Evolutionary conservation across 768 basidiomycete genomes (phyloP).

Genomic region (button mushroom (Agaricus bisporus)): DNA sequence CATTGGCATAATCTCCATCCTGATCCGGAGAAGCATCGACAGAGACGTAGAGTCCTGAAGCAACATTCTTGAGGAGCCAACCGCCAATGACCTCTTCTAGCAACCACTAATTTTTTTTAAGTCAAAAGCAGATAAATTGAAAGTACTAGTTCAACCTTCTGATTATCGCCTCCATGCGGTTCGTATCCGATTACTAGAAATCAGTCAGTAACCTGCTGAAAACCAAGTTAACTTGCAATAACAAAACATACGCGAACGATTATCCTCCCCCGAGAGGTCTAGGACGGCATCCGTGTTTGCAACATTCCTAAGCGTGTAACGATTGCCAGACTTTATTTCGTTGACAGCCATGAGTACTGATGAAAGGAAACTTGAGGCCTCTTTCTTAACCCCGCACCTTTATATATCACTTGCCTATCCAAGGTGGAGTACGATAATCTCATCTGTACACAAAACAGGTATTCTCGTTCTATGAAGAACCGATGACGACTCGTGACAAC

Average conservation of each 20-base stretch:
- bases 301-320: background rate
- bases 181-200: background rate
- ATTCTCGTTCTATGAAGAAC: background rate
- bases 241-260: background rate
- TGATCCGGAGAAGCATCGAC: conserved; percentile 10
- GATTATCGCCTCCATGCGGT: conserved; percentile 29
- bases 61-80: conserved; percentile 29
- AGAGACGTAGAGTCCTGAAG: conserved; percentile 24
- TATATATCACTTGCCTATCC: background rate
- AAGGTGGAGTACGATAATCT: background rate
- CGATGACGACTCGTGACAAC: background rate
- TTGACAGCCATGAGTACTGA: background rate
- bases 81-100: conserved; percentile 19
- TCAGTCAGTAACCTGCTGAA: background rate
- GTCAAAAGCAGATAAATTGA: background rate
- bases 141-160: conserved; percentile 22
- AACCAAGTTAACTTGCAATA: background rate
- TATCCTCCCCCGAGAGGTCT: conserved; percentile 8
- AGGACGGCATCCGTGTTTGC: background rate
- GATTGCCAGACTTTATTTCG: background rate
- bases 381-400: background rate
- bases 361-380: background rate
- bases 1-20: conserved; percentile 20
- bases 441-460: background rate
- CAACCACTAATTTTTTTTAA: conserved; percentile 23